Percentiles rank a stretch among this genome's conserved stretches.
phyloP scores from a whole-genome alignment of 768 basidiomycete genomes.

The Boletales sp. region DNA sequence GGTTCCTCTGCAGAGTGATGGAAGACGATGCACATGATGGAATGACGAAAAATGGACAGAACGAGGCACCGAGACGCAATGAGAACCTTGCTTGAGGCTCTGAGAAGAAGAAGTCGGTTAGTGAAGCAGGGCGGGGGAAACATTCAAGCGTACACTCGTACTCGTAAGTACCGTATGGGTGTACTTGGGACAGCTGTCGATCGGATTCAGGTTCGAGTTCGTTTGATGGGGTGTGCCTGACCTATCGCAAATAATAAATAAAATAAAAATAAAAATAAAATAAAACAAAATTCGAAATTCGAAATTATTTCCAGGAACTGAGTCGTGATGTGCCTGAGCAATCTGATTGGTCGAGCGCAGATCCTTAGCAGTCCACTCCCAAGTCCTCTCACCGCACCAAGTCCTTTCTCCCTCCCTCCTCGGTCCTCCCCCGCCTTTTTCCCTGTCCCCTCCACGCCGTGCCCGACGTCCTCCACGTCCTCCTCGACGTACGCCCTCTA shows the following conservation, averaged over 20 bases:
- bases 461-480: slow-evolving; percentile 3
- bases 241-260: background rate
- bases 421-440: slow-evolving; percentile 13
- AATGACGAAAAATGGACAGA: background rate
- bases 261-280: background rate
- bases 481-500: background rate
- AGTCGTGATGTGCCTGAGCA: slow-evolving; percentile 33
- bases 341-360: slow-evolving; percentile 32
- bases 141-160: too few species aligned
- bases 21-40: too few species aligned
- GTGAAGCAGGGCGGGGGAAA: too few species aligned
- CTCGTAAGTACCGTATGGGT: too few species aligned
- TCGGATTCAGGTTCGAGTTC: too few species aligned
- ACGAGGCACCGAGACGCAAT: slow-evolving; percentile 6
- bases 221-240: background rate
- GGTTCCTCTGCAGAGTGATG: background rate
- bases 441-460: slow-evolving; percentile 4
- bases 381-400: slow-evolving; percentile 30
- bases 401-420: slow-evolving; percentile 23
- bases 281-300: background rate
- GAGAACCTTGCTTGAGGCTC: too few species aligned
- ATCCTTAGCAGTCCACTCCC: slow-evolving; percentile 30
- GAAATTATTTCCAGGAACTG: slow-evolving; percentile 30
- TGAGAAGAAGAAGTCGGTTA: slow-evolving; percentile 5
- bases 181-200: too few species aligned